phyloP scores from a whole-genome alignment of 2,329 filamentous ascomycete genomes.

The Alternaria sp. region DNA sequence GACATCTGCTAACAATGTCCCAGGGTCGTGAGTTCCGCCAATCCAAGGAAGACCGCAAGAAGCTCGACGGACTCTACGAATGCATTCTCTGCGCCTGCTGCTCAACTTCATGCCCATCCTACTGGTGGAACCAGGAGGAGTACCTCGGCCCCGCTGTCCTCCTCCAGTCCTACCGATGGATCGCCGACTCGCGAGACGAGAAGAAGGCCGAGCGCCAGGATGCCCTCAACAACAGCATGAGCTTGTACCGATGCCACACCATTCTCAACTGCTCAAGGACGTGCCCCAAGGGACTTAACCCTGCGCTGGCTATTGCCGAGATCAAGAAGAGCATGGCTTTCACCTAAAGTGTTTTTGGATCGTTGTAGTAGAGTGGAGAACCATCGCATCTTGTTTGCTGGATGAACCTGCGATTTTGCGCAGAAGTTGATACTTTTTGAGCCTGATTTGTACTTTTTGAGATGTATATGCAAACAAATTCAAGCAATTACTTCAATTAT shows the following conservation, averaged over 20 bases:
- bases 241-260: slow-evolving; percentile 97
- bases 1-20: slow-evolving; percentile 23
- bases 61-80: slow-evolving; percentile 97
- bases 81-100: slow-evolving; percentile 99
- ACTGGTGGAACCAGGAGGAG: slow-evolving; percentile 99
- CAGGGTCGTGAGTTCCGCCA: slow-evolving; percentile 93
- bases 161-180: slow-evolving; percentile 97
- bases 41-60: slow-evolving; percentile 88
- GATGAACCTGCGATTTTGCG: slow-evolving; percentile 12
- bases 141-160: slow-evolving; percentile 97
- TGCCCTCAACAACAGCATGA: slow-evolving; percentile 97
- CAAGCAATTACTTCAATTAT: slow-evolving; percentile 5
- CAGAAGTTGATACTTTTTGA: slow-evolving; percentile 3
- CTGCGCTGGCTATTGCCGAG: slow-evolving; percentile 91
- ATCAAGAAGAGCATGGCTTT: slow-evolving; percentile 97
- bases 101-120: slow-evolving; percentile 98
- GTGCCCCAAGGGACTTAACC: slow-evolving; percentile 98
- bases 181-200: slow-evolving; percentile 94
- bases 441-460: slow-evolving; percentile 16
- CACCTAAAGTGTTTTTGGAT: slow-evolving; percentile 26
- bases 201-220: slow-evolving; percentile 85
- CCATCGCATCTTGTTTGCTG: slow-evolving; percentile 2
- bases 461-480: slow-evolving; percentile 12
- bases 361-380: not conserved
- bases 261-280: slow-evolving; percentile 98